These are phyloP conservation scores for Microbotryomycetes sp. DNA, from an alignment of 1,284 basidiomycete genomes.

Conservation along the genomic window DNA sequence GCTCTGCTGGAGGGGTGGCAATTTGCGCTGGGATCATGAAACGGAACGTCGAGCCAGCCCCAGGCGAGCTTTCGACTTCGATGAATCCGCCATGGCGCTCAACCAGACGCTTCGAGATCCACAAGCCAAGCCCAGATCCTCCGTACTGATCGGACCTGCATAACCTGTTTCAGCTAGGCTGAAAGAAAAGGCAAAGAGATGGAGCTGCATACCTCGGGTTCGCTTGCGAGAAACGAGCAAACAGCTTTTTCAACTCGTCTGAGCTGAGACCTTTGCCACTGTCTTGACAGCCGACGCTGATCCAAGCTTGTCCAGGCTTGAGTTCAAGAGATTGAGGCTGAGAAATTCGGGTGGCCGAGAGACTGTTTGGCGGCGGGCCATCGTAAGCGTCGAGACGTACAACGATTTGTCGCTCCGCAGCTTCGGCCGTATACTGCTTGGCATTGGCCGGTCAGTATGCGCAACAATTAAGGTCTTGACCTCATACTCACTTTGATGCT, in stretches of 20 bases:
- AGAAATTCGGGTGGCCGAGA: conserved; percentile 13
- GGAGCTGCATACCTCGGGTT: background rate
- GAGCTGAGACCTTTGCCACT: conserved; percentile 29
- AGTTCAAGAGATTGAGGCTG: conserved; percentile 3
- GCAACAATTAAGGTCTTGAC: too few species aligned
- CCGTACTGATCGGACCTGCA: conserved; percentile 26
- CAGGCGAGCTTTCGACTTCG: conserved; percentile 17
- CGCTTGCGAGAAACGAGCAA: conserved; percentile 10
- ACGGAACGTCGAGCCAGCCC: conserved; percentile 25
- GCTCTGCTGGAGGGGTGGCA: background rate
- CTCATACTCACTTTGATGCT: conserved; percentile 14
- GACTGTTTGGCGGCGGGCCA: background rate
- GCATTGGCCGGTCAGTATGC: too few species aligned
- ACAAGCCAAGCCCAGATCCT: conserved; percentile 29
- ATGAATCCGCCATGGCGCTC: conserved; percentile 33
- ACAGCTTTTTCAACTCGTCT: conserved; percentile 26
- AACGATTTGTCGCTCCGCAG: conserved; percentile 3
- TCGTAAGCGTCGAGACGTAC: conserved; percentile 12
- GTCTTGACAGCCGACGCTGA: conserved; percentile 22
- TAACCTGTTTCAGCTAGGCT: too few species aligned
- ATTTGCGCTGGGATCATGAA: conserved; percentile 19
- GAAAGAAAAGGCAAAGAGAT: conserved; percentile 20
- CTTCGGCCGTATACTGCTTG: conserved; percentile 17
- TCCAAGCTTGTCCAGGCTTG: conserved; percentile 13
- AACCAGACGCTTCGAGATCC: conserved; percentile 30